phyloP scores from a whole-genome alignment of 306 rosid genomes.

The Castanopsis chinensis region DNA sequence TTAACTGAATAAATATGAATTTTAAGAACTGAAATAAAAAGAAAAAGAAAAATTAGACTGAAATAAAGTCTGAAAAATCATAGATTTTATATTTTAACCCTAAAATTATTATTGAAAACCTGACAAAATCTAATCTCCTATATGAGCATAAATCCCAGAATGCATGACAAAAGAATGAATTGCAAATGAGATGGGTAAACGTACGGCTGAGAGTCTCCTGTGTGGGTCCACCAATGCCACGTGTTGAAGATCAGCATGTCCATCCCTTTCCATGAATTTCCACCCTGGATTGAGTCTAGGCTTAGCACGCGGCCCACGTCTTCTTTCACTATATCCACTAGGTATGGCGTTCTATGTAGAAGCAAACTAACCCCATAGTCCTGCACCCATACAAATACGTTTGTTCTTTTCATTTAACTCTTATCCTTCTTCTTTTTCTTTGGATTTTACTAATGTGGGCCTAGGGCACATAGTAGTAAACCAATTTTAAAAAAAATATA shows the following conservation, averaged over 20 bases:
- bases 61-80: too few species aligned
- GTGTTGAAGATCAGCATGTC: constrained; percentile 86
- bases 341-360: constrained; percentile 75
- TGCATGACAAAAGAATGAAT: too few species aligned
- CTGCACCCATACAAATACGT: constrained; percentile 39
- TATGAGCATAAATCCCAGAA: too few species aligned
- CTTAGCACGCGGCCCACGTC: constrained; percentile 63
- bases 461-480: too few species aligned
- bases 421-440: neutral
- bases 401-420: neutral
- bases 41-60: too few species aligned
- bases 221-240: constrained; percentile 99
- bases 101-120: too few species aligned
- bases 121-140: too few species aligned
- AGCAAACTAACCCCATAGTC: constrained; percentile 66
- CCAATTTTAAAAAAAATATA: too few species aligned
- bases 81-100: too few species aligned
- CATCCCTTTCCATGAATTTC: constrained; percentile 78
- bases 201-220: constrained; percentile 75
- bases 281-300: constrained; percentile 61
- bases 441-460: too few species aligned
- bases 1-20: too few species aligned
- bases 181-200: neutral
- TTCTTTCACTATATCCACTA: constrained; percentile 71
- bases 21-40: too few species aligned